Evolutionary conservation across 371 early-diverging fungal species (phyloP).

Genomic region (Phascolomyces articulosus): DNA sequence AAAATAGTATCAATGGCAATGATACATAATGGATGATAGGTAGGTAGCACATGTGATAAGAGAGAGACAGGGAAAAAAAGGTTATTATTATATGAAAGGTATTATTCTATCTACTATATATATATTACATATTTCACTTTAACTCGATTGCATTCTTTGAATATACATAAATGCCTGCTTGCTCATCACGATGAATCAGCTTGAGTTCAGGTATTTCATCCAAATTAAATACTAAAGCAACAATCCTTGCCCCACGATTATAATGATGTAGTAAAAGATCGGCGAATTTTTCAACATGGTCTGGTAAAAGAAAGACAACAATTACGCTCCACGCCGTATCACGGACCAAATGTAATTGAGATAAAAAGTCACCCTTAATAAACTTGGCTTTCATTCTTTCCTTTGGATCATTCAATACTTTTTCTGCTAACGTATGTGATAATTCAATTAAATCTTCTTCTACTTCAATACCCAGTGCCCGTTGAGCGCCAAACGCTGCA

Average conservation of each 20-base stretch:
- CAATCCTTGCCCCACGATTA: conserved; percentile 54
- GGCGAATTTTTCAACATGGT: conserved; percentile 58
- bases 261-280: conserved; percentile 55
- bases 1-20: not conserved
- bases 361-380: conserved; percentile 50
- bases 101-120: too few relatives aligned
- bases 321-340: conserved; percentile 49
- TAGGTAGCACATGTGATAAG: conserved; percentile 4
- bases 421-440: conserved; percentile 43
- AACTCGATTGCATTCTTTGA: too few relatives aligned
- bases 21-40: too few relatives aligned
- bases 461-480: conserved; percentile 63
- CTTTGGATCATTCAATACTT: conserved; percentile 22
- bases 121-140: too few relatives aligned
- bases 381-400: conserved; percentile 22
- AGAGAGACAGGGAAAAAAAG: too few relatives aligned
- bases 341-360: conserved; percentile 29
- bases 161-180: conserved; percentile 62
- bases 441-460: conserved; percentile 49
- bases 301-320: conserved; percentile 61
- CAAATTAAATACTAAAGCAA: conserved; percentile 62
- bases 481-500: conserved; percentile 41
- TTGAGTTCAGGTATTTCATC: conserved; percentile 54
- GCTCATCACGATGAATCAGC: conserved; percentile 45
- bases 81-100: too few relatives aligned